phyloP scores from a whole-genome alignment of 2,329 filamentous ascomycete genomes.

The Hymenoscyphus infarciens region DNA sequence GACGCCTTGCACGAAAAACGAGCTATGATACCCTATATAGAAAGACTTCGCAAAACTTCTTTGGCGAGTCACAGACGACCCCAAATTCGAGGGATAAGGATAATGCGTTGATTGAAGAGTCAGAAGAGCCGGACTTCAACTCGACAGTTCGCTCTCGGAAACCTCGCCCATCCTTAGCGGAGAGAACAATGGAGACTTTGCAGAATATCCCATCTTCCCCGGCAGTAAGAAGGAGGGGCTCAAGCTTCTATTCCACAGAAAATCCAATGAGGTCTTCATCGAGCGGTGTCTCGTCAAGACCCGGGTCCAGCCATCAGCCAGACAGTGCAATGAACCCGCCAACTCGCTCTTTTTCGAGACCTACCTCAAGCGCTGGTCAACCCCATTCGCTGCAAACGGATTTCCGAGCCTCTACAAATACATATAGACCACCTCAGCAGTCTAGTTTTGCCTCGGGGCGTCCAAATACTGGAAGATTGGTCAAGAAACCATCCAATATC shows the following conservation, averaged over 20 bases:
- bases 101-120: constrained; percentile 19
- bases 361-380: constrained; percentile 51
- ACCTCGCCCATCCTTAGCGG: constrained; percentile 61
- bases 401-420: constrained; percentile 44
- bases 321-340: constrained; percentile 54
- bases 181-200: constrained; percentile 82
- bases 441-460: constrained; percentile 40
- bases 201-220: constrained; percentile 76
- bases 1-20: constrained; percentile 17
- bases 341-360: constrained; percentile 49
- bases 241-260: constrained; percentile 69
- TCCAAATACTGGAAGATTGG: constrained; percentile 35
- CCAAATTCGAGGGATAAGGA: constrained; percentile 13
- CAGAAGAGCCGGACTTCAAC: constrained; percentile 6
- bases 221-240: constrained; percentile 59
- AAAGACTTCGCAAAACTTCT: constrained; percentile 22
- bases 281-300: constrained; percentile 25
- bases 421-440: constrained; percentile 44
- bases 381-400: constrained; percentile 35
- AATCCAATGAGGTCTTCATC: constrained; percentile 52
- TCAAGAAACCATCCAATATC: constrained; percentile 37
- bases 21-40: constrained; percentile 25
- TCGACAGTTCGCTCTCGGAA: constrained; percentile 12
- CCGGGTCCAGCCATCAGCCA: constrained; percentile 57
- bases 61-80: constrained; percentile 11